These are phyloP conservation scores for Nannochloris sp. DNA, from an alignment of 139 green algal genomes.

Conservation along the genomic window DNA sequence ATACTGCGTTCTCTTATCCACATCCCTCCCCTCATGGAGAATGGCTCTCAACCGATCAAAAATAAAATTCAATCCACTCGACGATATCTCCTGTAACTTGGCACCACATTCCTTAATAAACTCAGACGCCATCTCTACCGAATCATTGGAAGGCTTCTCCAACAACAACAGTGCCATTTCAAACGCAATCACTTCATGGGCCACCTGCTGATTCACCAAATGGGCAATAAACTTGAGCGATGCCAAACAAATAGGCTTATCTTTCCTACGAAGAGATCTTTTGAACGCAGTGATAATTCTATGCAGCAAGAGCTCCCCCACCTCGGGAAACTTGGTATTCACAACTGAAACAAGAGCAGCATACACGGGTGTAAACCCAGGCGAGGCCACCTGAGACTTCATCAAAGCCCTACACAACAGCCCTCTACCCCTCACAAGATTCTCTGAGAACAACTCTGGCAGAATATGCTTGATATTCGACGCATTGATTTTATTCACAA, in stretches of 20 bases:
- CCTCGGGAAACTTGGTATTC: conserved; percentile 95
- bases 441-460: conserved; percentile 89
- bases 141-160: conserved; percentile 80
- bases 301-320: conserved; percentile 62
- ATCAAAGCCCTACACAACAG: conserved; percentile 85
- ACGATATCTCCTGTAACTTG: conserved; percentile 29
- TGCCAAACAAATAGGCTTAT: conserved; percentile 85
- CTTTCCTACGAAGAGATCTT: conserved; percentile 87
- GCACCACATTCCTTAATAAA: conserved; percentile 51
- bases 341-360: conserved; percentile 85
- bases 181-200: conserved; percentile 79
- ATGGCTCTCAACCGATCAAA: conserved; percentile 84
- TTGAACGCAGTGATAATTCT: conserved; percentile 78
- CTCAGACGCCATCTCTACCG: conserved; percentile 77
- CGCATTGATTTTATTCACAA: conserved; percentile 97
- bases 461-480: conserved; percentile 91
- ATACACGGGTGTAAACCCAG: conserved; percentile 82
- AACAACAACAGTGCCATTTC: conserved; percentile 91
- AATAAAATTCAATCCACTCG: conserved; percentile 35
- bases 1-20: conserved; percentile 84
- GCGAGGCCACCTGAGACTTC: conserved; percentile 87
- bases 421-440: conserved; percentile 80
- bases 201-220: conserved; percentile 88
- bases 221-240: conserved; percentile 83
- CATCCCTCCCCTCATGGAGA: conserved; percentile 73